A percentile compares a stretch with the other conserved stretches of the same genome.
Evolutionary conservation across 2,329 filamentous ascomycete genomes (phyloP).

Genomic region (Bimuria novae-zelandiae): DNA sequence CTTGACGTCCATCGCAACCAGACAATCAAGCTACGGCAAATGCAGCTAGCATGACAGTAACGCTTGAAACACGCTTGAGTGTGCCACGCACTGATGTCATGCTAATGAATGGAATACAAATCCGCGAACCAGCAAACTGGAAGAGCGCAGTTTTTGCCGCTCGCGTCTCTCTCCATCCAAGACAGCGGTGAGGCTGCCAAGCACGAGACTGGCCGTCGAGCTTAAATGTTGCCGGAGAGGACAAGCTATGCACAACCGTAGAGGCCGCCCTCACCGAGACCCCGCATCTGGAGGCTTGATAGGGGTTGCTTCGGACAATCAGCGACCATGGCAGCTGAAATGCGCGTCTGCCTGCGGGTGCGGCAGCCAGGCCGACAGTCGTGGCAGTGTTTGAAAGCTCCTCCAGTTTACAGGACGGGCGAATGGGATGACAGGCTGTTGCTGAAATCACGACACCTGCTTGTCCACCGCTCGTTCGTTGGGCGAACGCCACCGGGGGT

Average conservation of each 20-base stretch:
- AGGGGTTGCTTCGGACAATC: constrained; percentile 5
- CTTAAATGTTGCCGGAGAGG: not conserved
- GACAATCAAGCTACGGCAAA: not conserved
- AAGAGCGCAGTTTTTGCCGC: no score
- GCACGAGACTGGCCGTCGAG: not conserved
- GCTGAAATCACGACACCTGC: constrained; percentile 1
- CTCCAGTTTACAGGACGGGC: not conserved
- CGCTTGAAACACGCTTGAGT: constrained; percentile 3
- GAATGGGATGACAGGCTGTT: not conserved
- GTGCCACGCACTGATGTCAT: constrained; percentile 3
- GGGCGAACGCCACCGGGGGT: not conserved
- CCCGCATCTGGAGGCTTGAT: constrained; percentile 4
- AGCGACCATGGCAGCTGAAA: constrained; percentile 1
- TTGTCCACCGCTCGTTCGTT: not conserved
- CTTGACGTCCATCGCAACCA: no score
- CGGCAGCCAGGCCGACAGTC: not conserved
- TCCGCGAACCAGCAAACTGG: no score
- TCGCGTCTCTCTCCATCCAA: not conserved
- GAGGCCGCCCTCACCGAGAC: constrained; percentile 4
- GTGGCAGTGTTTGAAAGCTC: not conserved
- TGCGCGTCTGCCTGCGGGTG: not conserved
- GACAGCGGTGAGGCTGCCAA: constrained; percentile 6
- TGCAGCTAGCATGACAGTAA: not conserved
- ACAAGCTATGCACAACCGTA: not conserved
- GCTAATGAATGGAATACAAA: not conserved